Evolutionary conservation across 257 asterid species (phyloP), one percentile per base, ranked within the genome.

Genomic region (Capsicum baccatum): DNA sequence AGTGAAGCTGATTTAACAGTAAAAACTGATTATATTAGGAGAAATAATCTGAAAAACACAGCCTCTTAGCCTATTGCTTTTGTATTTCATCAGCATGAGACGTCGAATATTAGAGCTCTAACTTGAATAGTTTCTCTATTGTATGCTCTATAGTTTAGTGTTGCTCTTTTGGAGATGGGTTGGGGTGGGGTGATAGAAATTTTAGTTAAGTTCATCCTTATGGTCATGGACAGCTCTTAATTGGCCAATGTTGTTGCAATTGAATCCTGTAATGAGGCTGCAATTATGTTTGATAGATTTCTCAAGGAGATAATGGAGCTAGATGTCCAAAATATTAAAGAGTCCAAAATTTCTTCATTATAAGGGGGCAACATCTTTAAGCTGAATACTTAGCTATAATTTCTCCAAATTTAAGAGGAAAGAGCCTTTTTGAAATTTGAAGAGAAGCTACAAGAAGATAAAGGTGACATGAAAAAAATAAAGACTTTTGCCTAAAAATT

Each of bases 1-100:
- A 70, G n/a, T 17, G 79, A 71, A 44, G 57, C 12, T 44, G 57
- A 70, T 70, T 42, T 71, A 71, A 71, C 57, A 44, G 57, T 71
- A 71, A 71, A 44, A 16, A 71, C 37, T 71, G 1, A 44, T 44
- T 44, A n/a, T 4, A 48, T 44, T 71, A 44, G 17, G 9, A 3
- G 6, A 63, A 63, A 63, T 21, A 21, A 63, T 63, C 42, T 21
- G 70, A 21, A 63, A 2, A 21, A 21, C 42, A 63, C 70, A 63
- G 42, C 2, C 70, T 42, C 37, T 19, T 3, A 63, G 15, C 16
- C 66, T 59, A n/a, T 8, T 59, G 12, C 66, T 17, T 59, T 59
- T 9, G 2, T 6, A 59, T 17, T 59, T 59, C 64, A 59, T 10
- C 66, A n/a, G 35, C 66, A 59, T 59, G 66, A 59, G 5, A 59